These are phyloP conservation scores for Vicia sativa DNA, from an alignment of 306 rosid species.

Conservation along the genomic window DNA sequence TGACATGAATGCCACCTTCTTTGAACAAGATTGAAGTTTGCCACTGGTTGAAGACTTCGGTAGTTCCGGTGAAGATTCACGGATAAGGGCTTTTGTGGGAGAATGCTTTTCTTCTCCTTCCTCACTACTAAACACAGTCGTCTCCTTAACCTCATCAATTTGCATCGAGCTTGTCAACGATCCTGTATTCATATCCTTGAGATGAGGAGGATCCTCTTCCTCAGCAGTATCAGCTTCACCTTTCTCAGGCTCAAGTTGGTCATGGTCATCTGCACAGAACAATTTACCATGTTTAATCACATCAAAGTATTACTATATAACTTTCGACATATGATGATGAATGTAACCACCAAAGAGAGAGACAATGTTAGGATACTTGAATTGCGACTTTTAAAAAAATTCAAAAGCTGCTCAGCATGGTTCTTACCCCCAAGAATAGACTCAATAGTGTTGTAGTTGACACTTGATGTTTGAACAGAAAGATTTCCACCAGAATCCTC, in stretches of 20 bases:
- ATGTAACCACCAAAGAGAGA: neutral
- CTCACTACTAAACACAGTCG: constrained; percentile 16
- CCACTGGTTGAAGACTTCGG: constrained; percentile 35
- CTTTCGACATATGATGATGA: too few species aligned
- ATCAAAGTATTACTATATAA: neutral
- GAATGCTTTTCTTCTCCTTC: constrained; percentile 39
- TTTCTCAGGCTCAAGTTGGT: constrained; percentile 33
- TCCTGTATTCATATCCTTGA: constrained; percentile 36
- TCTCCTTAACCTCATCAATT: constrained; percentile 31
- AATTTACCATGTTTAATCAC: constrained; percentile 24
- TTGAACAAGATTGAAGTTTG: constrained; percentile 39
- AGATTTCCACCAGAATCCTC: constrained; percentile 47
- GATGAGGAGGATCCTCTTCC: constrained; percentile 28
- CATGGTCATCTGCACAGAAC: constrained; percentile 51
- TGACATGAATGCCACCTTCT: constrained; percentile 72
- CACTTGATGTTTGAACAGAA: constrained; percentile 44
- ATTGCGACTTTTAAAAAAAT: too few species aligned
- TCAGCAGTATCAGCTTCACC: constrained; percentile 35
- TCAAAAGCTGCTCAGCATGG: neutral
- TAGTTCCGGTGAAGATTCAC: constrained; percentile 35
- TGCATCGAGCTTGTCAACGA: constrained; percentile 30
- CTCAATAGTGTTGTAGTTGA: constrained; percentile 54
- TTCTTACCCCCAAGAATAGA: constrained; percentile 69
- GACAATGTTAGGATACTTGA: neutral
- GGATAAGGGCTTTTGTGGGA: constrained; percentile 24